A percentile compares a stretch with the other conserved stretches of the same genome.
phyloP scores from a whole-genome alignment of 108 stramenopile species.

The Skeletonema menzelii region DNA sequence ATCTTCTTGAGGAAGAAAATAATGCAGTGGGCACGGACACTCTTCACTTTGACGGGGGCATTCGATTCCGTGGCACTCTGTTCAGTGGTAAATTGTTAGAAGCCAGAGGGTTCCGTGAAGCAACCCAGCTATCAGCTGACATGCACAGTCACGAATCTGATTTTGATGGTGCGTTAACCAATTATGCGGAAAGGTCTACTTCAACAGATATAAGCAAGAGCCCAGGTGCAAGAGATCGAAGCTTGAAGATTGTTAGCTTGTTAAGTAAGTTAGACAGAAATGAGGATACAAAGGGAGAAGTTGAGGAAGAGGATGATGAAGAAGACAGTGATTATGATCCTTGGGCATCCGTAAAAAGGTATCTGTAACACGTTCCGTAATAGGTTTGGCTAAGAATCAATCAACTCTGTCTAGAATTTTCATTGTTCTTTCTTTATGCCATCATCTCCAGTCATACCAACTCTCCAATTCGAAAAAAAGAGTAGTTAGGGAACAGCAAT shows the following conservation, averaged over 20 bases:
- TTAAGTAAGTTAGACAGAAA: slow-evolving; percentile 65
- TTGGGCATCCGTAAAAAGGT: slow-evolving; percentile 61
- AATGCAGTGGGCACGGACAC: neutral
- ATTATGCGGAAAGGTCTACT: slow-evolving; percentile 61
- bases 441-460: no score
- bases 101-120: slow-evolving; percentile 72
- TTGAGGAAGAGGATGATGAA: slow-evolving; percentile 21
- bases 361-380: neutral
- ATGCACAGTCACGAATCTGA: slow-evolving; percentile 83
- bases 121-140: slow-evolving; percentile 56
- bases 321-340: slow-evolving; percentile 62
- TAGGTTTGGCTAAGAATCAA: neutral
- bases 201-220: slow-evolving; percentile 41
- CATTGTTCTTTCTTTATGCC: neutral
- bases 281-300: slow-evolving; percentile 23
- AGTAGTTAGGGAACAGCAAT: no score
- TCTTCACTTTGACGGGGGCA: slow-evolving; percentile 61
- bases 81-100: slow-evolving; percentile 63
- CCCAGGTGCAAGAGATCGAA: slow-evolving; percentile 68
- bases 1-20: slow-evolving; percentile 37
- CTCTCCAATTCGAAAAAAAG: no score
- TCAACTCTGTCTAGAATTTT: neutral
- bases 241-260: slow-evolving; percentile 68
- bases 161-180: slow-evolving; percentile 56
- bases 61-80: slow-evolving; percentile 81